phyloP scores from a whole-genome alignment of 2,329 filamentous ascomycete genomes.

The Ceratocystis ficicola region DNA sequence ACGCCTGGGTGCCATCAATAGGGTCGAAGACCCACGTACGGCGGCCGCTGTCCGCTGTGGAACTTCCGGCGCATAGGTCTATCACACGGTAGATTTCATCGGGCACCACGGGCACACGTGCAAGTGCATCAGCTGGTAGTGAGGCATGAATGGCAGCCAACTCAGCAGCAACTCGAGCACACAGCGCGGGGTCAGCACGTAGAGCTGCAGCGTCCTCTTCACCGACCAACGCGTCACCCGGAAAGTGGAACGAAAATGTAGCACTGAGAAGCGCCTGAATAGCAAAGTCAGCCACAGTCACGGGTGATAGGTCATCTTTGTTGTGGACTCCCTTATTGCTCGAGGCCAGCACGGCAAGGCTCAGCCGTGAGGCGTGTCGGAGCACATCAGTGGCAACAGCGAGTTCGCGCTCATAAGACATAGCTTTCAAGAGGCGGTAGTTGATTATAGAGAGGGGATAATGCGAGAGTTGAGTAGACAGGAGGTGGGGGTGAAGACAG shows the following conservation, averaged over 20 bases:
- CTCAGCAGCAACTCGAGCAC: conserved; percentile 38
- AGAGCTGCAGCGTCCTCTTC: conserved; percentile 43
- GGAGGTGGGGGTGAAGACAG: background rate
- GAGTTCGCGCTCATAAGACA: conserved; percentile 34
- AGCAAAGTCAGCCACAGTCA: conserved; percentile 49
- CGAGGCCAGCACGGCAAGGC: conserved; percentile 37
- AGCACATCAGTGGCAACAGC: conserved; percentile 34
- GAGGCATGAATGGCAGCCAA: conserved; percentile 27
- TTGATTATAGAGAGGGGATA: background rate
- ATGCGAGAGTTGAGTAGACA: background rate
- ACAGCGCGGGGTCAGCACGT: conserved; percentile 33
- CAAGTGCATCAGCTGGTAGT: conserved; percentile 26
- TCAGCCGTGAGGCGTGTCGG: conserved; percentile 38
- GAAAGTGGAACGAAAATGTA: conserved; percentile 40
- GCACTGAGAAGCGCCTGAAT: conserved; percentile 44
- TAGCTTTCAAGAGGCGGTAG: background rate
- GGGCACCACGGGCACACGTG: conserved; percentile 29
- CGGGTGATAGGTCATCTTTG: conserved; percentile 45
- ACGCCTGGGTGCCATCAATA: conserved; percentile 49
- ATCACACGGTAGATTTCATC: conserved; percentile 42
- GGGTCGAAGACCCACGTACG: conserved; percentile 49
- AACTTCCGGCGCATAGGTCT: conserved; percentile 36
- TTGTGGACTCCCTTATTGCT: conserved; percentile 40
- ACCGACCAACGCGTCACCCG: conserved; percentile 41
- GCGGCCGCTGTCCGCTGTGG: conserved; percentile 31